These are phyloP conservation scores for Colletotrichum incanum DNA, from an alignment of 2,329 filamentous ascomycete species.

Conservation along the genomic window DNA sequence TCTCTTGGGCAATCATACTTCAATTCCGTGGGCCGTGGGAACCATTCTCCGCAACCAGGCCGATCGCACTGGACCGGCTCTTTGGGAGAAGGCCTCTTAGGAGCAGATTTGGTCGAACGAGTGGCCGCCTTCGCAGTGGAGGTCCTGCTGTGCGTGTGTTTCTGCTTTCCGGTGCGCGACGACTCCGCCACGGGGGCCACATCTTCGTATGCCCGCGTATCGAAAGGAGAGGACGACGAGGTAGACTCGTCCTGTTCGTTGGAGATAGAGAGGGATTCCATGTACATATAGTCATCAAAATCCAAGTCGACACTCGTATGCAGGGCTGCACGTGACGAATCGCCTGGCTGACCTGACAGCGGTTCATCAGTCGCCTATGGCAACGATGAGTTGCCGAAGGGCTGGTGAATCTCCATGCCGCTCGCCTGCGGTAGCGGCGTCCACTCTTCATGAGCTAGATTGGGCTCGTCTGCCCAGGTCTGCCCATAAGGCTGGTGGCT, in stretches of 20 bases:
- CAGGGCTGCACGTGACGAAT: background rate
- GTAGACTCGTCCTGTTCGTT: background rate
- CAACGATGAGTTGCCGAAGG: background rate
- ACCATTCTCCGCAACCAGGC: background rate
- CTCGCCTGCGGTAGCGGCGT: background rate
- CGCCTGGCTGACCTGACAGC: background rate
- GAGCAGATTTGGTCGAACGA: no score
- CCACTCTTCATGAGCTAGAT: background rate
- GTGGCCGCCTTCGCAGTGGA: background rate
- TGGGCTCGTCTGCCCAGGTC: background rate
- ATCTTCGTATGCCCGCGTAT: background rate
- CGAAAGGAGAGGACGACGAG: background rate
- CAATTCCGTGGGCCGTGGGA: background rate
- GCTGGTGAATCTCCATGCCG: background rate
- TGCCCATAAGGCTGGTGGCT: background rate
- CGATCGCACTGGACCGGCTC: background rate
- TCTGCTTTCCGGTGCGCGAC: background rate
- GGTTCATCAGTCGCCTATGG: background rate
- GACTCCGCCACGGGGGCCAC: background rate
- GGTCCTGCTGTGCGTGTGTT: background rate
- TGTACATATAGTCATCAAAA: background rate
- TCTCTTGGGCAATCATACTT: background rate
- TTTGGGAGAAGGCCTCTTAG: background rate
- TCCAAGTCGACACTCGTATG: background rate
- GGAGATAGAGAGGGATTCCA: background rate